phyloP scores from a whole-genome alignment of 495 filamentous ascomycete species.

The Penicillium arizonense region DNA sequence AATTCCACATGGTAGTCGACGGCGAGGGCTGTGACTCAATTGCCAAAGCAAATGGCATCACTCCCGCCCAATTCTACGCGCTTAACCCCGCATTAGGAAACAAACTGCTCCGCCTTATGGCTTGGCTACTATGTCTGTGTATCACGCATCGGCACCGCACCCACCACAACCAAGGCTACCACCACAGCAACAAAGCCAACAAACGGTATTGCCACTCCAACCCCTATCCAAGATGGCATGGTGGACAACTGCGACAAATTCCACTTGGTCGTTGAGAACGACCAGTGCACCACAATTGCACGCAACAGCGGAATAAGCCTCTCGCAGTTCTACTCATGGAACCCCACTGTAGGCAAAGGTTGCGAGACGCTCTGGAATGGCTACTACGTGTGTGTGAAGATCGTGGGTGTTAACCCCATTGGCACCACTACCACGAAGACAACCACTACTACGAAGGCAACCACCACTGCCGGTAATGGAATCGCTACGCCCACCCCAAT shows the following conservation, averaged over 20 bases:
- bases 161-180: neutral
- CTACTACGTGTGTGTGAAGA: neutral
- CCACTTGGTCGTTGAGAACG: neutral
- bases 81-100: no score
- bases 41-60: conserved; percentile 15
- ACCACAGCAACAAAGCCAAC: neutral
- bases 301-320: neutral
- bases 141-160: neutral
- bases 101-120: conserved; percentile 5
- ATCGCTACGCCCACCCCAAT: neutral
- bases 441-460: no score
- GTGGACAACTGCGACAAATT: neutral
- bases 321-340: neutral
- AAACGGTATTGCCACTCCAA: neutral
- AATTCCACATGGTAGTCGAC: conserved; percentile 14
- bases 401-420: neutral
- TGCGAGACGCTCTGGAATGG: neutral
- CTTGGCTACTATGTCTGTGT: conserved; percentile 14
- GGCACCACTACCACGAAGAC: neutral
- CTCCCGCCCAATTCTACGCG: neutral
- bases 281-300: neutral
- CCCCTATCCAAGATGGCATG: neutral
- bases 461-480: neutral
- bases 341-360: neutral
- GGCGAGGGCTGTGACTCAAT: conserved; percentile 26